Evolutionary conservation across 768 basidiomycete genomes (phyloP).

Genomic region (Lactifluus piperatus): DNA sequence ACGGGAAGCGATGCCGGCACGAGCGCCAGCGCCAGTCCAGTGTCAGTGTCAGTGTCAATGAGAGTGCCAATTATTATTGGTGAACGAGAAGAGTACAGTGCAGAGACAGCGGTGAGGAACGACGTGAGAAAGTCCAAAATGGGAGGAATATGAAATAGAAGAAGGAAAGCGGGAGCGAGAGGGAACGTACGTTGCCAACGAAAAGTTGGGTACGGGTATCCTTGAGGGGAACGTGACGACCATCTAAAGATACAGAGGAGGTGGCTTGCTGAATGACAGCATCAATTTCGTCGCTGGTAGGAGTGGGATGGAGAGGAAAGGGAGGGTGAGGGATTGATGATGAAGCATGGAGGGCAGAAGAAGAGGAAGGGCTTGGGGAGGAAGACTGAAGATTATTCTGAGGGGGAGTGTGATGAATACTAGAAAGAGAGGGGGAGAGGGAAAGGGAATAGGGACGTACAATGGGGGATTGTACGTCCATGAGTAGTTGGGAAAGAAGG

Average conservation of each 20-base stretch:
- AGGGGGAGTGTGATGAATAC: not conserved
- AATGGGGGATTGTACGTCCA: slow-evolving; percentile 12
- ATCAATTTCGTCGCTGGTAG: slow-evolving; percentile 84
- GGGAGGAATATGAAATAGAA: not conserved
- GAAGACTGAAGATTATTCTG: not conserved
- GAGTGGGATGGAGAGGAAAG: slow-evolving; percentile 19
- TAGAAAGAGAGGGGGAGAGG: not conserved
- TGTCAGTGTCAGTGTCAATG: not conserved
- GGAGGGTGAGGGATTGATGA: slow-evolving; percentile 4
- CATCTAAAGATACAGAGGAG: slow-evolving; percentile 46
- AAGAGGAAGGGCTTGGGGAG: slow-evolving; percentile 11
- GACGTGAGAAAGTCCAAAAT: not conserved
- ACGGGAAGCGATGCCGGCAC: not conserved
- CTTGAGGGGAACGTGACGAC: slow-evolving; percentile 40
- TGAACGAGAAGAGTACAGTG: not conserved
- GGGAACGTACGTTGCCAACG: slow-evolving; percentile 77
- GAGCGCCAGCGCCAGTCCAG: not conserved
- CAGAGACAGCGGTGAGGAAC: not conserved
- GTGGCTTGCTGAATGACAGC: slow-evolving; percentile 90
- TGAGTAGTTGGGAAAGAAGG: slow-evolving; percentile 8
- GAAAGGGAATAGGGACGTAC: not conserved
- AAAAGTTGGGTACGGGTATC: slow-evolving; percentile 95
- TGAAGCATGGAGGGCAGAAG: not conserved
- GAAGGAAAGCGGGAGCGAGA: not conserved
- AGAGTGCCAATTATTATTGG: not conserved